Percentiles rank a stretch among this genome's conserved stretches.
phyloP scores from a whole-genome alignment of 2,329 filamentous ascomycete genomes.

The Monosporascus sp. region DNA sequence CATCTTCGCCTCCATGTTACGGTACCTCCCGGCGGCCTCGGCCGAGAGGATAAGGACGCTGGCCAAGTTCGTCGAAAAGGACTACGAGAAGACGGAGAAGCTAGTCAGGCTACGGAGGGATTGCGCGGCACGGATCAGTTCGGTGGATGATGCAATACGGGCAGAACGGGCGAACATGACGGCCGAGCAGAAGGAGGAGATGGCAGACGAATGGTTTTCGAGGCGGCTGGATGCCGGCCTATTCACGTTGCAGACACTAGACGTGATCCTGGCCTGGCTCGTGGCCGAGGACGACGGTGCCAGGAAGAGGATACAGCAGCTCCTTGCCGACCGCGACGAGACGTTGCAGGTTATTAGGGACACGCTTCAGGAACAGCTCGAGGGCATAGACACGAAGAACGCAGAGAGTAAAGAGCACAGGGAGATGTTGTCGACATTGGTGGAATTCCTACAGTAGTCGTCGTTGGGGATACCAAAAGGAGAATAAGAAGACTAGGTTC shows the following conservation, averaged over 20 bases:
- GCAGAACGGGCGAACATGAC: constrained; percentile 49
- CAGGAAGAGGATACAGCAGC: constrained; percentile 54
- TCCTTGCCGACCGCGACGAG: constrained; percentile 66
- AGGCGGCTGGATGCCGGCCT: constrained; percentile 77
- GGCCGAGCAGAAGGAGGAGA: constrained; percentile 55
- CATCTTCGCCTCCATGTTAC: constrained; percentile 78
- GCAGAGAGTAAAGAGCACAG: constrained; percentile 53
- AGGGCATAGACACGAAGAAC: constrained; percentile 44
- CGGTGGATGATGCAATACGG: constrained; percentile 59
- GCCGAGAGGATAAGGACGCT: constrained; percentile 75
- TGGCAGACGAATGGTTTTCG: constrained; percentile 68
- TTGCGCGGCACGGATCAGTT: constrained; percentile 58
- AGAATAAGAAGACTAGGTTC: no score
- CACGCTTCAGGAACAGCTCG: constrained; percentile 61
- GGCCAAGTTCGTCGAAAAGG: constrained; percentile 93
- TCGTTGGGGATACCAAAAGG: constrained; percentile 1
- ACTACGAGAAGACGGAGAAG: constrained; percentile 78
- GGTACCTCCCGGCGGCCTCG: constrained; percentile 72
- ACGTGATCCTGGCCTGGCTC: constrained; percentile 85
- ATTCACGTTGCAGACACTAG: constrained; percentile 76
- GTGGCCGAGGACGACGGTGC: constrained; percentile 83
- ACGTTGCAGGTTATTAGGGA: constrained; percentile 55
- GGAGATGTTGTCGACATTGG: constrained; percentile 51
- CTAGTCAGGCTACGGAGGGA: constrained; percentile 67
- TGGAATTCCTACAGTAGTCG: constrained; percentile 40